A percentile compares a stretch with the other conserved stretches of the same genome.
phyloP scores from a whole-genome alignment of 163 green algal species.

The Scenedesmus sp. region DNA sequence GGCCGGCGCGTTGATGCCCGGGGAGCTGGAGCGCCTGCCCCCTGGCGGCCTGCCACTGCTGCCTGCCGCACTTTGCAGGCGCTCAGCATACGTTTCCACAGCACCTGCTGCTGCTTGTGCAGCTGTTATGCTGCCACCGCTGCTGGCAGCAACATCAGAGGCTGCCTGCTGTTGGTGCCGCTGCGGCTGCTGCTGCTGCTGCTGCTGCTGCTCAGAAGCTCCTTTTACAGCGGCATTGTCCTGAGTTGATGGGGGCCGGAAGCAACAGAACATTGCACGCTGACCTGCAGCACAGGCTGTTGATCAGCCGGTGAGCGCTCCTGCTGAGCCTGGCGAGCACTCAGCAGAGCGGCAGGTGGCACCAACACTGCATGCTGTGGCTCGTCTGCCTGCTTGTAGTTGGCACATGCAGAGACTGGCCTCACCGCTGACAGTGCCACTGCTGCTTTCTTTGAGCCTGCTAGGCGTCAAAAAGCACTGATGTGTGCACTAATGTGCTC shows the following conservation, averaged over 20 bases:
- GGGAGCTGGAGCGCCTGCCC: not conserved
- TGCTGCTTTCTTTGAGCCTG: not conserved
- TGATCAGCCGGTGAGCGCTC: not conserved
- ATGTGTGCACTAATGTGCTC: not conserved
- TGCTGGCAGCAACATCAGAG: not conserved
- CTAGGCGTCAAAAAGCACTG: not conserved
- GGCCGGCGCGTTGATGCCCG: not conserved
- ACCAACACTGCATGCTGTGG: not conserved
- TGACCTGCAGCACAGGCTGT: not conserved
- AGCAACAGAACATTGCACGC: constrained; percentile 43
- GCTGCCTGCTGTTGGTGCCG: not conserved
- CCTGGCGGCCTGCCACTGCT: not conserved
- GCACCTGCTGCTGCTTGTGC: not conserved
- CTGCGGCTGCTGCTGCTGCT: constrained; percentile 8
- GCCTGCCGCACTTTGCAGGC: not conserved
- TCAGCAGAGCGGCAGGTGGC: not conserved
- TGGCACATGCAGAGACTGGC: not conserved
- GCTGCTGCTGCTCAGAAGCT: not conserved
- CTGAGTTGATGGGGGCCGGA: not conserved
- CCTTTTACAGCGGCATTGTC: not conserved
- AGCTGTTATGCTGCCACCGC: not conserved
- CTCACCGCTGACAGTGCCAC: not conserved
- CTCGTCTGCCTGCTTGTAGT: not conserved
- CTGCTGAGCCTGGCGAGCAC: not conserved
- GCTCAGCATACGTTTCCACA: not conserved